Conservation (phyloP, 2,329 filamentous ascomycete species). For the Trichoderma simmonsii region DNA sequence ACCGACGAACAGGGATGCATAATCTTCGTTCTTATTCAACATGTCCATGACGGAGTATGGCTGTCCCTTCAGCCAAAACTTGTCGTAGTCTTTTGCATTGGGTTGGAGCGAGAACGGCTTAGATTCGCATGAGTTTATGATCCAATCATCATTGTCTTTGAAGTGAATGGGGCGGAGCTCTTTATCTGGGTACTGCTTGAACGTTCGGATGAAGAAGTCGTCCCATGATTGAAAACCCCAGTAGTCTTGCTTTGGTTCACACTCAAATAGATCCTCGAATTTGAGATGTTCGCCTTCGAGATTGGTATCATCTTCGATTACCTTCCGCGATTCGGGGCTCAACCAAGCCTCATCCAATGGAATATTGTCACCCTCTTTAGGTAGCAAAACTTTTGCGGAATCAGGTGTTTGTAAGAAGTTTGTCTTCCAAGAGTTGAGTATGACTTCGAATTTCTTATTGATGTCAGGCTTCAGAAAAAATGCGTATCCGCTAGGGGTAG, state of each 20-base stretch:
- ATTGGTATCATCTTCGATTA: conserved; percentile 24
- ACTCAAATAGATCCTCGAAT: conserved; percentile 24
- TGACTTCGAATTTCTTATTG: conserved; percentile 49
- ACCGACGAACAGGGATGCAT: conserved; percentile 48
- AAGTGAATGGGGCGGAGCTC: conserved; percentile 50
- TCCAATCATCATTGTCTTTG: conserved; percentile 35
- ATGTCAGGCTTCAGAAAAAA: conserved; percentile 52
- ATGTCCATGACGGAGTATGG: conserved; percentile 61
- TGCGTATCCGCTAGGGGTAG: conserved; percentile 49
- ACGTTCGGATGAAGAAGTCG: conserved; percentile 57
- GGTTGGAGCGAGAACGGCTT: conserved; percentile 47
- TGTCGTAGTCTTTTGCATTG: conserved; percentile 51
- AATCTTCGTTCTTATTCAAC: conserved; percentile 48
- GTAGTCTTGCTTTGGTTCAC: conserved; percentile 21
- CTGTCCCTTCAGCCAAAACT: conserved; percentile 65
- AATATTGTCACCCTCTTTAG: background rate
- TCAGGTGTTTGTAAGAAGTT: conserved; percentile 25
- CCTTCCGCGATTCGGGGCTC: conserved; percentile 13
- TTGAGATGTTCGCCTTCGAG: background rate
- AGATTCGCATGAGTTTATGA: conserved; percentile 61
- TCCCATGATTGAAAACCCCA: conserved; percentile 61
- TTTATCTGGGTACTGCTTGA: conserved; percentile 33
- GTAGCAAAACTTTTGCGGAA: background rate
- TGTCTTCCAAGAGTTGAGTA: conserved; percentile 45
- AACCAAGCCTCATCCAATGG: conserved; percentile 22